Percentiles rank a stretch among this genome's conserved stretches.
Conservation (phyloP, 768 basidiomycete species). For the Chiua virens region DNA sequence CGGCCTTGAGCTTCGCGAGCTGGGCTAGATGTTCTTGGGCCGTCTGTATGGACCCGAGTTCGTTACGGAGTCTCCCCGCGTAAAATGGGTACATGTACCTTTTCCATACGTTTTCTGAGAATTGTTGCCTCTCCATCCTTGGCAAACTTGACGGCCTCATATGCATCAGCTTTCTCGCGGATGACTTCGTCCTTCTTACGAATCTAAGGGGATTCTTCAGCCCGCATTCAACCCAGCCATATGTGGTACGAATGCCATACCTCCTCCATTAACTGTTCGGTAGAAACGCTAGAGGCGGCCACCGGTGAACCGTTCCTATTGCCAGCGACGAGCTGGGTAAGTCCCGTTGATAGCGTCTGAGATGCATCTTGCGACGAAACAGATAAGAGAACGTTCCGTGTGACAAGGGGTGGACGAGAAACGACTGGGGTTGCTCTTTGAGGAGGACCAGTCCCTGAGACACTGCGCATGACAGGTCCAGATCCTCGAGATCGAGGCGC, state of each 20-base stretch:
- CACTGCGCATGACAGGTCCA: slow-evolving; percentile 9
- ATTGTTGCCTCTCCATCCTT: slow-evolving; percentile 75
- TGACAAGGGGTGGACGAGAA: slow-evolving; percentile 14
- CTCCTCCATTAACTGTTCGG: slow-evolving; percentile 42
- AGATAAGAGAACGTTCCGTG: slow-evolving; percentile 10
- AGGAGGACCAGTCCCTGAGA: slow-evolving; percentile 9
- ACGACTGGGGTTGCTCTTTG: slow-evolving; percentile 4
- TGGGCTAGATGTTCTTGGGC: slow-evolving; percentile 59
- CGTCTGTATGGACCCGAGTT: slow-evolving; percentile 37
- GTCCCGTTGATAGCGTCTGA: slow-evolving; percentile 12
- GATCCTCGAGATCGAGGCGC: slow-evolving; percentile 14
- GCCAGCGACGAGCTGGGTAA: slow-evolving; percentile 8
- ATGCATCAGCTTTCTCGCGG: slow-evolving; percentile 47
- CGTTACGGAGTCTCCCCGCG: not conserved
- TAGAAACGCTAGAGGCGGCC: not conserved
- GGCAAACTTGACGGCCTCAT: slow-evolving; percentile 45
- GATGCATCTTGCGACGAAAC: slow-evolving; percentile 20
- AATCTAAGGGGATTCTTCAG: slow-evolving; percentile 40
- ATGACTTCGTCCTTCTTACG: slow-evolving; percentile 48
- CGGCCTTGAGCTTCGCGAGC: slow-evolving; percentile 52
- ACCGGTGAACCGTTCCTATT: slow-evolving; percentile 3
- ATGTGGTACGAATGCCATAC: slow-evolving; percentile 32
- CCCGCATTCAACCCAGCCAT: slow-evolving; percentile 9
- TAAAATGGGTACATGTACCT: slow-evolving; percentile 39
- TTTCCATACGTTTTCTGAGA: slow-evolving; percentile 64